Conservation (phyloP, 805 yeast species). For the Geotrichum ghanense region DNA sequence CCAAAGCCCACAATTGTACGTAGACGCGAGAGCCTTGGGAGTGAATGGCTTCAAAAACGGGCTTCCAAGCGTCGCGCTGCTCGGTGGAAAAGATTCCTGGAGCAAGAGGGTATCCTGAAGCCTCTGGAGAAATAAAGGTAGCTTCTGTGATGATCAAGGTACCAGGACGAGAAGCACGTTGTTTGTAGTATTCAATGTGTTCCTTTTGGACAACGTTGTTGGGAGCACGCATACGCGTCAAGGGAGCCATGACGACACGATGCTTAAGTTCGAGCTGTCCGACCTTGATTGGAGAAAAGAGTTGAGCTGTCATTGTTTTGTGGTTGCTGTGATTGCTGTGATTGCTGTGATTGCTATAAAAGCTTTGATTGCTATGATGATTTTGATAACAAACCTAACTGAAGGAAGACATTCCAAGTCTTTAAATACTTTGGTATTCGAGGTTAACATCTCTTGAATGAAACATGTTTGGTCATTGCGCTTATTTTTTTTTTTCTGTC, state of each 20-base stretch:
- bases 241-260: slow-evolving; percentile 38
- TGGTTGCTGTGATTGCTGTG: too few species aligned
- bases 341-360: too few species aligned
- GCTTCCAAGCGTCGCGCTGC: slow-evolving; percentile 74
- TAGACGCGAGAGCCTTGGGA: slow-evolving; percentile 27
- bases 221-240: slow-evolving; percentile 35
- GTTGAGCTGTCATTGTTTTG: neutral
- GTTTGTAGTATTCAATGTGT: slow-evolving; percentile 38
- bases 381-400: too few species aligned
- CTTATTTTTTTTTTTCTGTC: too few species aligned
- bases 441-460: too few species aligned
- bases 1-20: slow-evolving; percentile 35
- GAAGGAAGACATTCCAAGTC: too few species aligned
- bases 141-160: slow-evolving; percentile 53
- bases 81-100: slow-evolving; percentile 55
- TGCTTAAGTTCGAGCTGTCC: slow-evolving; percentile 27
- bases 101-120: slow-evolving; percentile 29
- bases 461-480: too few species aligned
- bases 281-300: slow-evolving; percentile 28
- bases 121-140: slow-evolving; percentile 34
- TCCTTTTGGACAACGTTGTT: slow-evolving; percentile 34
- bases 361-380: too few species aligned
- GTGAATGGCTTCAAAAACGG: slow-evolving; percentile 34
- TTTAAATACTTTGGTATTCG: too few species aligned
- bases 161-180: slow-evolving; percentile 45